phyloP scores from a whole-genome alignment of 2,329 filamentous ascomycete genomes.

The Pseudopyricularia cyperi region DNA sequence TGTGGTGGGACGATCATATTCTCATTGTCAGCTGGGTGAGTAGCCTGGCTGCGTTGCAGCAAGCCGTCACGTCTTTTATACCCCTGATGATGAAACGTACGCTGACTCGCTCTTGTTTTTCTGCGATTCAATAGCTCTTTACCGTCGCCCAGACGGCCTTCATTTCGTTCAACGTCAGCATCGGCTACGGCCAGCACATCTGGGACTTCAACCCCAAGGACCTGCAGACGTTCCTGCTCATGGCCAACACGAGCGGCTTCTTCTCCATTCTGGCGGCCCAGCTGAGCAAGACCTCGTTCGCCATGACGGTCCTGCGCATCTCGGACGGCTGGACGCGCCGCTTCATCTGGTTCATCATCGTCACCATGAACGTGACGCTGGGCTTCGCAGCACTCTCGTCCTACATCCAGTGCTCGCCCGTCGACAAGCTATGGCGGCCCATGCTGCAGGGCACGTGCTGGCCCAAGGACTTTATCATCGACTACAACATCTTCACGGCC shows the following conservation, averaged over 20 bases:
- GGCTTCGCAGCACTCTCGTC: constrained; percentile 14
- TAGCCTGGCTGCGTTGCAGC: background rate
- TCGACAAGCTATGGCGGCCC: constrained; percentile 16
- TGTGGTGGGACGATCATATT: constrained; percentile 13
- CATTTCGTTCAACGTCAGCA: background rate
- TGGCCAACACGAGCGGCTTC: constrained; percentile 6
- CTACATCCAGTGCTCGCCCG: constrained; percentile 17
- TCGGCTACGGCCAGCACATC: constrained; percentile 5
- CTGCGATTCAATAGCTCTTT: background rate
- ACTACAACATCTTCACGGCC: constrained; percentile 9
- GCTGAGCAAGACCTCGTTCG: constrained; percentile 21
- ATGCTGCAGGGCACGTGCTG: constrained; percentile 15
- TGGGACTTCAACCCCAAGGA: constrained; percentile 3
- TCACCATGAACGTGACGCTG: constrained; percentile 16
- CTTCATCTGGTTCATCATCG: constrained; percentile 17
- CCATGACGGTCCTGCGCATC: constrained; percentile 19
- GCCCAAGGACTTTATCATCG: constrained; percentile 14
- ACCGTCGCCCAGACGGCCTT: constrained; percentile 3
- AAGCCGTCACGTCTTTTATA: too few species aligned
- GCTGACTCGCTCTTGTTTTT: background rate
- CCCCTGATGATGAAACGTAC: background rate
- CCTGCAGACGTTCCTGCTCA: constrained; percentile 1
- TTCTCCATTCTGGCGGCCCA: constrained; percentile 6
- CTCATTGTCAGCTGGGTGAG: constrained; percentile 12
- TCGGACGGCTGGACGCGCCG: constrained; percentile 17